Conservation (phyloP, 2,329 filamentous ascomycete genomes). For the Aspergillus brasiliensis region DNA sequence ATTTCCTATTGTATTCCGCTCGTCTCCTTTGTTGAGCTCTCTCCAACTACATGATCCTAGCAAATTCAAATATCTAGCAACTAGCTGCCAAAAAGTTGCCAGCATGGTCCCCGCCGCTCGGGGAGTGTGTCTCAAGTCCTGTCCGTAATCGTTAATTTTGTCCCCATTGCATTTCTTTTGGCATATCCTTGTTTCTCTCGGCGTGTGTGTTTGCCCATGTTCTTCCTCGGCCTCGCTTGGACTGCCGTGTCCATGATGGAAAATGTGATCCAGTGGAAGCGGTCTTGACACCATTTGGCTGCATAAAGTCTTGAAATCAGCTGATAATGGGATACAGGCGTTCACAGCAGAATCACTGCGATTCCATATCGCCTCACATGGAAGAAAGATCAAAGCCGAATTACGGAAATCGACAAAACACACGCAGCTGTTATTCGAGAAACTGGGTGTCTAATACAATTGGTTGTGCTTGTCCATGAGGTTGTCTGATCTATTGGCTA, state of each 20-base stretch:
- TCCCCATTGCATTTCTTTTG: conserved; percentile 4
- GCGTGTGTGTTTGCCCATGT: background rate
- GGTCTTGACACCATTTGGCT: background rate
- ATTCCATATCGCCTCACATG: background rate
- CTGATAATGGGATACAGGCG: conserved; percentile 3
- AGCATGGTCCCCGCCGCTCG: conserved; percentile 5
- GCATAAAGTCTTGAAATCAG: background rate
- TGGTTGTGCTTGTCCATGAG: background rate
- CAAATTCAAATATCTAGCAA: conserved; percentile 35
- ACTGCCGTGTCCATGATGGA: background rate
- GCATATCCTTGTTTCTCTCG: background rate
- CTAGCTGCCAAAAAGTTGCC: conserved; percentile 24
- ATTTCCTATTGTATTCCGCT: conserved; percentile 35
- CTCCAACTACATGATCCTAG: conserved; percentile 36
- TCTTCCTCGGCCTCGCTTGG: background rate
- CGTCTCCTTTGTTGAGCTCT: conserved; percentile 34
- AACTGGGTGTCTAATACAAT: background rate
- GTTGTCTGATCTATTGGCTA: background rate
- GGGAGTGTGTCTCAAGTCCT: conserved; percentile 16
- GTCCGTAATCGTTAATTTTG: conserved; percentile 22
- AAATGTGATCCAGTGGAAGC: background rate
- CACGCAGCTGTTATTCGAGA: background rate
- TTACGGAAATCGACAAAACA: background rate
- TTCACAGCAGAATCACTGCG: background rate
- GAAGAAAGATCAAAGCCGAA: background rate